Evolutionary conservation across 345 rosid species (phyloP), one percentile per base, ranked within the genome.

Genomic region (Heritiera fomes): DNA sequence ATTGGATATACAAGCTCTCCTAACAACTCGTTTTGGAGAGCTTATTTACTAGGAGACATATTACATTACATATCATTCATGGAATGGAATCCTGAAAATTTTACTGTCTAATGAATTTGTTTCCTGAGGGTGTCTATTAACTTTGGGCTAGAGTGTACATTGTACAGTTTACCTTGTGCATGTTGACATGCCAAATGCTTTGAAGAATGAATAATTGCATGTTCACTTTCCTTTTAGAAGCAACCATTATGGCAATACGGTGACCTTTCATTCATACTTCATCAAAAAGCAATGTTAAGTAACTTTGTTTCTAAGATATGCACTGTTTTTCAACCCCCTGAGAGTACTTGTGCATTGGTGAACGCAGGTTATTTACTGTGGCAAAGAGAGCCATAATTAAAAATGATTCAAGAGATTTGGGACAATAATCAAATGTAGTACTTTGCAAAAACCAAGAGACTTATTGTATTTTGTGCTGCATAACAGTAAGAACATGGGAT

Each of bases 191-290:
- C 23, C 43, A 17, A 50, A 20, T 71, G 75, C 61, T 50, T 49
- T 71, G 59, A 30, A 30, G 41, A 28, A 70, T 14, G 52, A 28
- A 13, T 70, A 41, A 30, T 12, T 71, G 28, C 60, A 50, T 71
- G 12, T 30, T 43, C 14, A 71, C 60, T 30, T 50, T 71, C 45
- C 30, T 49, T 8, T 8, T 9, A 17, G 34, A 50, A 50, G 60
- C 60, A 52, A 71, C 61, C 43, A 50, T 30, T 52, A 50, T 32
- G 4, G 34, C 43, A 30, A 71, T 32, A 15, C 15, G 60, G 45
- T 71, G 45, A 71, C 52, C 13, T 14, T 71, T 71, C 75, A 32
- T 71, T 71, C 46, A 4, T 71, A 15, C 75, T 52, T 71, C 13
- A 17, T 8, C 32, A 8, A 52, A 5, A 71, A 71, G 75, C 45